A percentile compares a stretch with the other conserved stretches of the same genome.
These are phyloP conservation scores for Rubia tinctorum DNA, from an alignment of 305 asterid species.

Conservation along the genomic window DNA sequence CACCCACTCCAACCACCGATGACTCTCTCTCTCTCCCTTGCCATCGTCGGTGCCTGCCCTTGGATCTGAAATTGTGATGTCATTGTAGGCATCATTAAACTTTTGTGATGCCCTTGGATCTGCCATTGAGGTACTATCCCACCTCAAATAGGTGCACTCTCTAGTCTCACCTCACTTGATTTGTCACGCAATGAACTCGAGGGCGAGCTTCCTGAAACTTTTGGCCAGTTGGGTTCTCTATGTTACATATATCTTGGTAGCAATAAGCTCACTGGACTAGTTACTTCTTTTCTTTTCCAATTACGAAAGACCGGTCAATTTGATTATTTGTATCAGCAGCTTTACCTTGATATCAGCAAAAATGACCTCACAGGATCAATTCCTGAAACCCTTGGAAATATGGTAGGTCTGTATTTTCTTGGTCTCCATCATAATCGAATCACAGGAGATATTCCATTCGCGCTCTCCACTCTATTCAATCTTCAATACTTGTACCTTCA, in stretches of 20 bases:
- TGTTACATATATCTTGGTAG: neutral
- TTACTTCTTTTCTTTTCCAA: neutral
- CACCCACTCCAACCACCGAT: too few relatives aligned
- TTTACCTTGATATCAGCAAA: neutral
- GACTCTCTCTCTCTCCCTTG: too few relatives aligned
- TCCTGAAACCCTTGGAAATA: neutral
- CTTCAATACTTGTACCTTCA: neutral
- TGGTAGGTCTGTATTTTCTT: neutral
- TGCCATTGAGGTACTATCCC: conserved; percentile 4
- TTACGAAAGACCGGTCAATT: neutral
- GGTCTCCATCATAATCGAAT: neutral
- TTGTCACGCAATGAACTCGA: neutral
- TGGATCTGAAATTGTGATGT: too few relatives aligned
- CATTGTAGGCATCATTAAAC: too few relatives aligned
- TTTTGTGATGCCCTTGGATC: too few relatives aligned
- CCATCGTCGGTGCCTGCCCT: too few relatives aligned
- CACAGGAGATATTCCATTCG: neutral
- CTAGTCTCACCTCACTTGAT: conserved; percentile 20
- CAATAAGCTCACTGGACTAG: neutral
- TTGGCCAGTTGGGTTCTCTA: neutral
- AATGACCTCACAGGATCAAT: neutral
- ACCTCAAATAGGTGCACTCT: conserved; percentile 2
- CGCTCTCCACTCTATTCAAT: neutral
- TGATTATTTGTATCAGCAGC: too few relatives aligned
- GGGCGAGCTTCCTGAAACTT: neutral